Conservation (phyloP, 257 asterid genomes). For the Fraxinus anomala region DNA sequence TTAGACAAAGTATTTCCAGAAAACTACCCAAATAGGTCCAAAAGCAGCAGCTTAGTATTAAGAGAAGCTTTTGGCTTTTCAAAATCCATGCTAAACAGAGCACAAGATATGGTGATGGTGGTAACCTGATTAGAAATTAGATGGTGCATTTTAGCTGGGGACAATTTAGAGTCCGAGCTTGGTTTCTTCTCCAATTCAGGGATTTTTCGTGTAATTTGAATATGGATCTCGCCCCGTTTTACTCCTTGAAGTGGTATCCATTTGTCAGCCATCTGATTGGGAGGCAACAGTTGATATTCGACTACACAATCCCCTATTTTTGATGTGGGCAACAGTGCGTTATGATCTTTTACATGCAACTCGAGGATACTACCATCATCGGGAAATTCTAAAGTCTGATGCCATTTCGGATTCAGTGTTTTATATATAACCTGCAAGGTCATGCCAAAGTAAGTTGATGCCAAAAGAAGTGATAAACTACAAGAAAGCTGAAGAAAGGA, state of each 20-base stretch:
- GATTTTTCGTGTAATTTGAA: conserved; percentile 73
- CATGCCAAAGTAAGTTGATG: conserved; percentile 11
- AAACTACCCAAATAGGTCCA: too few relatives aligned
- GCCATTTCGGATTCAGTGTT: conserved; percentile 87
- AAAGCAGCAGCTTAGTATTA: too few relatives aligned
- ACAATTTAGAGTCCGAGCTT: conserved; percentile 49
- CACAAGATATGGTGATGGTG: not conserved
- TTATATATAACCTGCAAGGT: conserved; percentile 61
- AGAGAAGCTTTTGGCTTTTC: too few relatives aligned
- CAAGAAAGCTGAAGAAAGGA: not conserved
- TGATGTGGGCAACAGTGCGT: conserved; percentile 69
- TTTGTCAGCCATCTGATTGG: conserved; percentile 82
- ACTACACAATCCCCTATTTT: conserved; percentile 84
- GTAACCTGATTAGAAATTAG: conserved; percentile 68
- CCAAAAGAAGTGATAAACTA: not conserved
- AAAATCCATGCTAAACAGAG: too few relatives aligned
- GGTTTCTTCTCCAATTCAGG: conserved; percentile 74
- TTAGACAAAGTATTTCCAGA: too few relatives aligned
- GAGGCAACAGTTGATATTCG: conserved; percentile 84
- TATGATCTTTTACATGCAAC: conserved; percentile 91
- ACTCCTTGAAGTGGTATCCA: conserved; percentile 99
- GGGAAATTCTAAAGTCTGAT: conserved; percentile 87
- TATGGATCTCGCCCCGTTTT: conserved; percentile 81
- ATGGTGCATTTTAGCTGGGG: conserved; percentile 59
- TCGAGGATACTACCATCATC: conserved; percentile 82